Conservation (phyloP, 2,329 filamentous ascomycete species). For the Mollisiaceae sp. region DNA sequence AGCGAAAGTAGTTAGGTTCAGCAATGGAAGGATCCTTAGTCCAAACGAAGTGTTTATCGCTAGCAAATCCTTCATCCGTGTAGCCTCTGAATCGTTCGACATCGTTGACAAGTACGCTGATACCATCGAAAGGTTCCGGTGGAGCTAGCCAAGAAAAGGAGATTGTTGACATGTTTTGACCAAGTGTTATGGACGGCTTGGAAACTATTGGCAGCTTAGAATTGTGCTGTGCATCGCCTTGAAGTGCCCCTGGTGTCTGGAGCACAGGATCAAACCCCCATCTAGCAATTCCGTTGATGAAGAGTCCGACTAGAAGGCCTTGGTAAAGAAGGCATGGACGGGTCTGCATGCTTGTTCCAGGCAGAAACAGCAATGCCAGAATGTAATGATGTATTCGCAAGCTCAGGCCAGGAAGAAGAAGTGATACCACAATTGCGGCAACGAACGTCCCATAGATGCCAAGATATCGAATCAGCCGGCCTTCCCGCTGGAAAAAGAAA, state of each 20-base stretch:
- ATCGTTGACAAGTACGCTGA: slow-evolving; percentile 84
- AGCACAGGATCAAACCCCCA: slow-evolving; percentile 94
- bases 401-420: slow-evolving; percentile 76
- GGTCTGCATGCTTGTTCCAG: slow-evolving; percentile 88
- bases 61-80: slow-evolving; percentile 56
- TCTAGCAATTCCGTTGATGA: slow-evolving; percentile 90
- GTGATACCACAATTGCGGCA: slow-evolving; percentile 68
- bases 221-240: slow-evolving; percentile 68
- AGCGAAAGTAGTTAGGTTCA: slow-evolving; percentile 76
- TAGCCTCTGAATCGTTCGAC: slow-evolving; percentile 81
- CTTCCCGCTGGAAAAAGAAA: slow-evolving; percentile 86
- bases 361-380: slow-evolving; percentile 81
- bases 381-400: slow-evolving; percentile 96
- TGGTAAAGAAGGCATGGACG: slow-evolving; percentile 85
- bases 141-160: slow-evolving; percentile 45
- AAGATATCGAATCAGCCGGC: slow-evolving; percentile 77
- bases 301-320: slow-evolving; percentile 86
- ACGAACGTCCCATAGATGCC: slow-evolving; percentile 76
- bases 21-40: slow-evolving; percentile 51
- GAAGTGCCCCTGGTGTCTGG: slow-evolving; percentile 77
- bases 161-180: slow-evolving; percentile 52
- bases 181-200: slow-evolving; percentile 53
- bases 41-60: slow-evolving; percentile 63
- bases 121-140: slow-evolving; percentile 68
- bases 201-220: slow-evolving; percentile 63